Base-by-base conservation (phyloP, 352 stramenopile genomes). In the Phytopythium delawarense region DNA sequence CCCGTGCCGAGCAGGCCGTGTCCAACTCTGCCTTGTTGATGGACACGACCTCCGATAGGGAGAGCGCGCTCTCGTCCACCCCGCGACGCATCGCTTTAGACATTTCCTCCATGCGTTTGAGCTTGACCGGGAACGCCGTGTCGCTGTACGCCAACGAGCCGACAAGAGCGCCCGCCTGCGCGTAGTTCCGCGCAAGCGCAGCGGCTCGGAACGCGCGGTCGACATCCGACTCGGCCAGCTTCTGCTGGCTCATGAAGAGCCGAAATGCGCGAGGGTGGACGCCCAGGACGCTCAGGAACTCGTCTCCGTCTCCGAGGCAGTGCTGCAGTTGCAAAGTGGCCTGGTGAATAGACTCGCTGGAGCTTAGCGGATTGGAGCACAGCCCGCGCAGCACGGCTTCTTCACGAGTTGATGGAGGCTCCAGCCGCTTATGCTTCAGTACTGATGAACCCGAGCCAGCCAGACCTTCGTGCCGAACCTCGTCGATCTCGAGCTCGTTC, bases 141-240 rank as follows among this genome's bases (percentile, higher is more conserved):
- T 86, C 78, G 6, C 71, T 71, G 28, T 84, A 83, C 21, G 81
- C 78, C 4, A 78, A 21, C 40, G 79, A 82, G 12, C 81, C 75
- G 7, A 82, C 67, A 18, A 76, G 58, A 2, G 56, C 42, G 8
- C 75, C 75, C 21, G 78, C 75, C 48, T 70, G 68, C 2, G 52
- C 54, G 40, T 75, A 74, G n/a, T 84, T 45, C 8, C 59, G 35
- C 6, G 65, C 49, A 23, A 72, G 30, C 12, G 71, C 20, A 7
- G 56, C 42, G 39, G 86, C 62, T 16, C 65, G 70, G 50, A 88
- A 81, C 8, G 54, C 65, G 7, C 59, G 74, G 8, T 57, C 44
- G 1, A 77, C 67, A 37, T 86, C 69, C 2, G 53, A 62, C 23
- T 63, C 63, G 15, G 66, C 72, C 1, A 78, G 61, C 7, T 85